Conservation (phyloP, 169 alveolate genomes). For the Plasmodium billcollinsi region DNA sequence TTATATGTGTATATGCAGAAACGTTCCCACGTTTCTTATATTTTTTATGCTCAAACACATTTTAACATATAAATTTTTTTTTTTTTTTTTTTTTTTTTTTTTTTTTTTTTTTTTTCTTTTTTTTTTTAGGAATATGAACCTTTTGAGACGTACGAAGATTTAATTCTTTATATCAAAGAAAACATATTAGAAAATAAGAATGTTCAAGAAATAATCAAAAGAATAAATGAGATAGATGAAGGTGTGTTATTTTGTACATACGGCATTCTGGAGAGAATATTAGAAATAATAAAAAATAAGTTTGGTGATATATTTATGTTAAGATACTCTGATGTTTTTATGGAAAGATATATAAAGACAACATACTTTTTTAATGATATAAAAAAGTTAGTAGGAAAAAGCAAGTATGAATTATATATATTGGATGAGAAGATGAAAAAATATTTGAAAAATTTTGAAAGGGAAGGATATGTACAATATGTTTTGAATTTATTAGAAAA, state of each 20-base stretch:
- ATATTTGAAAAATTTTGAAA: constrained; percentile 74
- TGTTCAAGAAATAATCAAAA: constrained; percentile 38
- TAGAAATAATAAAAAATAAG: constrained; percentile 47
- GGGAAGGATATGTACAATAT: constrained; percentile 61
- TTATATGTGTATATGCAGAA: no score
- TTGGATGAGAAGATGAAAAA: constrained; percentile 25
- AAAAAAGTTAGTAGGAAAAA: constrained; percentile 29
- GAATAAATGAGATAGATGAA: constrained; percentile 72
- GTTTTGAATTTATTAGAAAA: constrained; percentile 66
- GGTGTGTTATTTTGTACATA: constrained; percentile 67
- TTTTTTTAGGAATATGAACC: constrained; percentile 11
- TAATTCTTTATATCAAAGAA: constrained; percentile 4
- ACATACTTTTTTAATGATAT: constrained; percentile 57
- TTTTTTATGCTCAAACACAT: no score
- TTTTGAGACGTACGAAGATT: constrained; percentile 51
- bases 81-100: not conserved
- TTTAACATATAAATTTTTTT: not conserved
- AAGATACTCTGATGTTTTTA: constrained; percentile 77
- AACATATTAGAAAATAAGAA: constrained; percentile 33
- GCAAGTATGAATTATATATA: constrained; percentile 58
- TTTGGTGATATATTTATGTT: constrained; percentile 37
- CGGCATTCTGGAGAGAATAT: constrained; percentile 76
- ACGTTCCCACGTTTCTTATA: no score
- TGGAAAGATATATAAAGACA: constrained; percentile 79
- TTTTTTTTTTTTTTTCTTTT: constrained; percentile 4